Base-by-base conservation (phyloP, 495 filamentous ascomycete genomes). In the Talaromyces trachyspermus region DNA sequence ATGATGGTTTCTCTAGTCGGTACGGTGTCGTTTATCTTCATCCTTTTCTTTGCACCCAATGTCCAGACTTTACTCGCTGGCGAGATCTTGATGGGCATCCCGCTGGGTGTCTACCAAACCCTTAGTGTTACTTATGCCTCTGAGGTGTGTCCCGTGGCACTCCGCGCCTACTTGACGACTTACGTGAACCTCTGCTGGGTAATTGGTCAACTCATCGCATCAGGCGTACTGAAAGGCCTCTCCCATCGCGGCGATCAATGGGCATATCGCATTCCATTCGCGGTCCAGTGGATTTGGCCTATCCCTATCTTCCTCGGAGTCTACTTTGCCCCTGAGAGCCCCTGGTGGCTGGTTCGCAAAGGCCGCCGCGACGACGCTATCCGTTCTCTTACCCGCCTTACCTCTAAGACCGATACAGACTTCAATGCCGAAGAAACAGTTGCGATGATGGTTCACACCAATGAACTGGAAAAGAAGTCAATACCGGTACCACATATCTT, bases 361-460 rank as follows among this genome's bases (percentile, higher is more conserved):
- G 58, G 58, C 0, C 47, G 53, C 12, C 33, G 58, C 5, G 64
- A 69, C 3, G 71, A 77, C 15, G 81, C 79, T 4, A 81, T 79
- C 55, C 57, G 62, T 11, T 65, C 78, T 11, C 62, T 86, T 20
- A 64, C 70, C 20, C 76, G 81, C n/a, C 64, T 86, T 24, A 79
- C 71, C 36, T 75, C 66, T 46, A 63, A 68, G 37, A 17, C 10
- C 22, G 72, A 80, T 45, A 67, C 66, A 0, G 63, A 75, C 39
- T 79, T 83, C 48, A 66, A 84, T 40, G 63, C 72, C 4, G 74
- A 80, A 52, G 77, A 84, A 58, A 81, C 77, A 1, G 62, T 86
- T 24, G 74, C 79, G 33, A 83, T 85, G 79, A 84, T 85, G 76
- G 73, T 80, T 14, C 80, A 81, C 52, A 83, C 80, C 14, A 79